phyloP scores from a whole-genome alignment of 768 basidiomycete genomes.

The Holtermannia corniformis region DNA sequence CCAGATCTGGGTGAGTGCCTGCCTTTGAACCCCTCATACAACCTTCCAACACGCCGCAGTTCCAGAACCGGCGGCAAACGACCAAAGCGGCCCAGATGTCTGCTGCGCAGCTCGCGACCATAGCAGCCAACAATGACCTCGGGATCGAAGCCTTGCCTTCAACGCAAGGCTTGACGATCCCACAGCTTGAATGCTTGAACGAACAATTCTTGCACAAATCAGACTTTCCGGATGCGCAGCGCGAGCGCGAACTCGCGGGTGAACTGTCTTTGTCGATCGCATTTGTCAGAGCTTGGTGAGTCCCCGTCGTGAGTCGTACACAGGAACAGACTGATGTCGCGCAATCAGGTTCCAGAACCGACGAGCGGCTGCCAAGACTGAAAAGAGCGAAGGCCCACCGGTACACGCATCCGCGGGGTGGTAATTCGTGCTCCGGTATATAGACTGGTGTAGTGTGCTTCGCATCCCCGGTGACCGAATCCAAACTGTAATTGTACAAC shows the following conservation, averaged over 20 bases:
- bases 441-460: too few species aligned
- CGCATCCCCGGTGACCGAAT: too few species aligned
- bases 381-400: too few species aligned
- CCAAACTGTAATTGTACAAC: too few species aligned
- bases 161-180: not conserved
- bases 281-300: not conserved
- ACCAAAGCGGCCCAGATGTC: constrained; percentile 28
- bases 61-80: constrained; percentile 27
- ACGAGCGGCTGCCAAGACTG: too few species aligned
- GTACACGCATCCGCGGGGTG: too few species aligned
- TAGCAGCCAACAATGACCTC: not conserved
- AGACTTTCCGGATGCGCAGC: not conserved
- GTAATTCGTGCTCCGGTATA: too few species aligned
- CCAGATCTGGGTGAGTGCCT: constrained; percentile 30
- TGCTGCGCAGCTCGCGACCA: constrained; percentile 9
- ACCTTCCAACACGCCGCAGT: constrained; percentile 8
- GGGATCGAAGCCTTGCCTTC: not conserved
- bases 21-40: not conserved
- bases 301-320: too few species aligned
- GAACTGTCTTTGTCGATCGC: not conserved
- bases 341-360: too few species aligned
- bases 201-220: not conserved
- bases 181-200: not conserved
- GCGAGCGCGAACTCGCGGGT: not conserved
- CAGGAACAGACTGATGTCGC: too few species aligned